Percentiles rank a stretch among this genome's conserved stretches.
These are phyloP conservation scores for Diplodia sapinea DNA, from an alignment of 2,329 filamentous ascomycete genomes.

Conservation along the genomic window DNA sequence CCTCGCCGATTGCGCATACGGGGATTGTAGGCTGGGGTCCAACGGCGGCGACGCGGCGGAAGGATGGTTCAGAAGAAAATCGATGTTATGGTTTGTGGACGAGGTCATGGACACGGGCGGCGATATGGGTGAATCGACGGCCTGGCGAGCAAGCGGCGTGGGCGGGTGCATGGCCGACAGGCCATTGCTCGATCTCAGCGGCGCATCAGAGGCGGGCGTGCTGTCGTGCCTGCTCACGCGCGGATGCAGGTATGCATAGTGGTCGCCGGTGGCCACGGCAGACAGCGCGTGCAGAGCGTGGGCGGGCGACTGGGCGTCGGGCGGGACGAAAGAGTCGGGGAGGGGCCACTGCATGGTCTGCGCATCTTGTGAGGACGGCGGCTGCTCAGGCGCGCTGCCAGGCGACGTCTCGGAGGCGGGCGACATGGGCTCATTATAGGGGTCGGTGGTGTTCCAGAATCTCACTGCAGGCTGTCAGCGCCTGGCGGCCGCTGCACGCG, in stretches of 20 bases:
- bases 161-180: constrained; percentile 35
- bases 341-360: constrained; percentile 31
- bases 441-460: constrained; percentile 67
- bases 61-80: constrained; percentile 60
- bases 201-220: constrained; percentile 36
- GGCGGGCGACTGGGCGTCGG: constrained; percentile 45
- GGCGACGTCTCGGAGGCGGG: constrained; percentile 34
- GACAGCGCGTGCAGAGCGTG: constrained; percentile 63
- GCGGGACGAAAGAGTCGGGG: constrained; percentile 7
- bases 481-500: not conserved
- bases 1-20: constrained; percentile 38
- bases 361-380: constrained; percentile 14
- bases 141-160: constrained; percentile 37
- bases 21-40: constrained; percentile 44
- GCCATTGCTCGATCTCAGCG: constrained; percentile 32
- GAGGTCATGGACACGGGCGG: constrained; percentile 50
- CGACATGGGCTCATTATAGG: constrained; percentile 59
- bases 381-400: constrained; percentile 4
- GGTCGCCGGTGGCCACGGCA: constrained; percentile 55
- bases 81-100: constrained; percentile 55
- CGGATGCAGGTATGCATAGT: constrained; percentile 46
- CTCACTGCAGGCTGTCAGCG: constrained; percentile 53
- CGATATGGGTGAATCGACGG: constrained; percentile 43
- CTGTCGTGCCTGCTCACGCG: constrained; percentile 38
- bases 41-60: constrained; percentile 44